Conservation (phyloP, 495 filamentous ascomycete species). For the Penicilliopsis zonata region DNA sequence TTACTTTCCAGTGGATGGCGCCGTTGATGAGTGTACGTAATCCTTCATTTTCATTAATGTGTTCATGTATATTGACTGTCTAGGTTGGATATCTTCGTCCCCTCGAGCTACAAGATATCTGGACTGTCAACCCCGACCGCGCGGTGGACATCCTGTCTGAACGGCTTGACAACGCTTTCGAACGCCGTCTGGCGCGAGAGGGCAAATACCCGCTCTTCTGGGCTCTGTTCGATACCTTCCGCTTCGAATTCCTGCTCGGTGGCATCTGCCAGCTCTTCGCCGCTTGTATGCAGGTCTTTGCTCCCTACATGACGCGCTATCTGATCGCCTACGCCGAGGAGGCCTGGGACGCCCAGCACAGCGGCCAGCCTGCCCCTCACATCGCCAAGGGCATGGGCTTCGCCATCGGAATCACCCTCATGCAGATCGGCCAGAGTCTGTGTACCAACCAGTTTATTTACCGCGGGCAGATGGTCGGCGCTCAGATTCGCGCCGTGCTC, state of each 20-base stretch:
- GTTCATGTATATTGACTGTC: constrained; percentile 2
- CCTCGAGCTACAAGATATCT: constrained; percentile 76
- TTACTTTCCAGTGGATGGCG: constrained; percentile 50
- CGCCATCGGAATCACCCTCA: constrained; percentile 60
- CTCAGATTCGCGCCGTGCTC: constrained; percentile 59
- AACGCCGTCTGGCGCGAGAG: constrained; percentile 50
- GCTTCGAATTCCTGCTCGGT: constrained; percentile 72
- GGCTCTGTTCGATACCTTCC: constrained; percentile 81
- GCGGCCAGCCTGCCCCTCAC: constrained; percentile 37
- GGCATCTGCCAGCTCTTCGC: constrained; percentile 63
- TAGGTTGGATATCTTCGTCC: constrained; percentile 65
- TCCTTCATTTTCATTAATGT: not conserved
- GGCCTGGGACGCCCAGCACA: constrained; percentile 50
- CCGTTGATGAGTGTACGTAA: constrained; percentile 40
- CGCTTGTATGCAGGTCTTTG: constrained; percentile 59
- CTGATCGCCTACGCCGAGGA: constrained; percentile 69
- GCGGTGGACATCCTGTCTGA: constrained; percentile 53
- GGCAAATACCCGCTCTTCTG: constrained; percentile 64
- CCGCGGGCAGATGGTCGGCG: constrained; percentile 68
- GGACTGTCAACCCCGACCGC: constrained; percentile 71
- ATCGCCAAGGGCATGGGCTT: constrained; percentile 61
- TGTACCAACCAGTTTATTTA: constrained; percentile 75
- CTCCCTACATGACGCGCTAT: constrained; percentile 61
- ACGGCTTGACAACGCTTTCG: constrained; percentile 54
- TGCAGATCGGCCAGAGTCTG: constrained; percentile 64